Percentiles rank a stretch among this genome's conserved stretches.
phyloP scores from a whole-genome alignment of 441 rosid species.

The Mallotus repandus region DNA sequence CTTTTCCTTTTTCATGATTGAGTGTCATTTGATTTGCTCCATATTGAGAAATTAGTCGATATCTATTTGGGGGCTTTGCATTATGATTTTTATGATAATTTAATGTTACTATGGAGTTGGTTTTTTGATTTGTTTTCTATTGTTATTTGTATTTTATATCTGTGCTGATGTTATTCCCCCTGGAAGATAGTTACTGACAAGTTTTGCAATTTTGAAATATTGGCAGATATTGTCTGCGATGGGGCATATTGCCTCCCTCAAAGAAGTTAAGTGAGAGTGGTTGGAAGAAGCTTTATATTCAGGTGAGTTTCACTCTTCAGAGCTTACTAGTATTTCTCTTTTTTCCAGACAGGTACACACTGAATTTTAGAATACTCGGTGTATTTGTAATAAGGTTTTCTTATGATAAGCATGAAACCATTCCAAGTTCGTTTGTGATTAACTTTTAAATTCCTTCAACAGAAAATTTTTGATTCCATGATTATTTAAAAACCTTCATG shows the following conservation, averaged over 20 bases:
- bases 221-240: constrained; percentile 73
- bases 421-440: neutral
- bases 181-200: neutral
- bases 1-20: too few relatives aligned
- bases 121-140: constrained; percentile 1
- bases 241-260: constrained; percentile 67
- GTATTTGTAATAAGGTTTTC: neutral
- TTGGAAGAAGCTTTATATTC: constrained; percentile 91
- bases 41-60: too few relatives aligned
- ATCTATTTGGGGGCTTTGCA: neutral
- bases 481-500: too few relatives aligned
- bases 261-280: constrained; percentile 62
- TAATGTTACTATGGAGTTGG: neutral
- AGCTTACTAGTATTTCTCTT: neutral
- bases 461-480: neutral
- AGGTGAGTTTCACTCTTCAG: constrained; percentile 39
- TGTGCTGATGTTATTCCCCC: neutral
- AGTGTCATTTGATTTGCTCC: too few relatives aligned
- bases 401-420: neutral
- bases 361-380: too few relatives aligned
- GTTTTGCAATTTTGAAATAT: neutral
- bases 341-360: neutral
- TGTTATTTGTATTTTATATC: neutral
- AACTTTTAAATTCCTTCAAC: neutral
- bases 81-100: neutral